Evolutionary conservation across 257 asterid species (phyloP), one percentile per base, ranked within the genome.

Genomic region (Mitragyna speciosa): DNA sequence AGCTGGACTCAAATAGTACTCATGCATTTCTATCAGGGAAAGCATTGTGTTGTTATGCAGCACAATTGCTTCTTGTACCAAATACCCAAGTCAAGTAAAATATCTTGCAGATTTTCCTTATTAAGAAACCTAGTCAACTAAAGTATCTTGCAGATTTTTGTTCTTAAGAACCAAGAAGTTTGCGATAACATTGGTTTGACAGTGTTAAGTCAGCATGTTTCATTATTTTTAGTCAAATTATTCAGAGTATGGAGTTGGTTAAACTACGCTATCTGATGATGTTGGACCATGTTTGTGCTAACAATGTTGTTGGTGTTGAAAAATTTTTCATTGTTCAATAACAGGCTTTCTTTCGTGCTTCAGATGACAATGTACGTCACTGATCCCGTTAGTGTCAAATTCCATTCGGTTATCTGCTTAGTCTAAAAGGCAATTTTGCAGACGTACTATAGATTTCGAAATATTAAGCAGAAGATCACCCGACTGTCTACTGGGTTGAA

Each of bases 81-180:
- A 45, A 8, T 45, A 20, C 17, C 31, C 52, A 4, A n/a, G 63
- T 43, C 79, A 61, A 58, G 56, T 39, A 36, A 75, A 75, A 39
- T 58, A 67, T 51, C 75, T 68, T 24, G 31, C 43, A 67, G 68
- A 78, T 54, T 67, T 24, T 58, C 39, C 69, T 59, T 36, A 1
- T n/a, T 5, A 2, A n/a, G 28, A 68, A 63, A n/a, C 31, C 52
- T 8, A n/a, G 63, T 43, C 79, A 61, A 58, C 41, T 39, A 36
- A 75, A 75, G 24, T 58, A 67, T 51, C 75, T 68, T 24, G 31
- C 43, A 67, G 68, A 78, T 54, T 67, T 24, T 58, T 26, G 58
- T 59, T 36, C 4, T n/a, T 5, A 2, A n/a, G 28, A 68, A 63
- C 68, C 45, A 33, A 49, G 54, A 52, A 78, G n/a, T 1, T 78